A percentile compares a stretch with the other conserved stretches of the same genome.
Conservation (phyloP, 768 basidiomycete species). For the Leccinum fibrillosum region DNA sequence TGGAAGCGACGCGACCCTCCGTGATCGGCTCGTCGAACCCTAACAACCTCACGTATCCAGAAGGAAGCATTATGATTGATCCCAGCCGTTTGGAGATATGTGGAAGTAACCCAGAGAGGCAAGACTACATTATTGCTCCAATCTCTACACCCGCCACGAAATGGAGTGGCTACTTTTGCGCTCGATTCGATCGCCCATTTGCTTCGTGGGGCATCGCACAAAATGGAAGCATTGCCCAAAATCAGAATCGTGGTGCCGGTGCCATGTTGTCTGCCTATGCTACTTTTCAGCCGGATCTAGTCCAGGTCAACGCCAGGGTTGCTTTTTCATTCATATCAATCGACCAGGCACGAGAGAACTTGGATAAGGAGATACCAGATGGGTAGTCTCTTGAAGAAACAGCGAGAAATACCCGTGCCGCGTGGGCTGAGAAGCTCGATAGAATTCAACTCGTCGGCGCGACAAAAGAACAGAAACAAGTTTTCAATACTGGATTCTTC, state of each 20-base stretch:
- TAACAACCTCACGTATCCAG: slow-evolving; percentile 48
- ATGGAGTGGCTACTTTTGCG: slow-evolving; percentile 52
- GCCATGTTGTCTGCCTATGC: slow-evolving; percentile 50
- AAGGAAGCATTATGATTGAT: slow-evolving; percentile 48
- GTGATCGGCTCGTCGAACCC: slow-evolving; percentile 53
- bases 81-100: slow-evolving; percentile 46
- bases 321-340: slow-evolving; percentile 75
- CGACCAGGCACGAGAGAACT: slow-evolving; percentile 56
- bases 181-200: slow-evolving; percentile 50
- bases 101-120: slow-evolving; percentile 64
- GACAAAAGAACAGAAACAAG: slow-evolving; percentile 41
- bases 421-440: slow-evolving; percentile 59
- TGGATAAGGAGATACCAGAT: slow-evolving; percentile 49
- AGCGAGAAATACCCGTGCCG: slow-evolving; percentile 41
- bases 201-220: slow-evolving; percentile 47
- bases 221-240: slow-evolving; percentile 36
- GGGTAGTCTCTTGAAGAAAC: slow-evolving; percentile 50
- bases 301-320: slow-evolving; percentile 51
- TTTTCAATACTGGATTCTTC: slow-evolving; percentile 62
- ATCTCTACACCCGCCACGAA: slow-evolving; percentile 37
- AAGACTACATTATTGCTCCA: slow-evolving; percentile 69
- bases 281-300: slow-evolving; percentile 33
- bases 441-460: slow-evolving; percentile 49
- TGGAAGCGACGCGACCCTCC: slow-evolving; percentile 65
- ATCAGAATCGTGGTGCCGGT: slow-evolving; percentile 36